Evolutionary conservation across 1,284 basidiomycete genomes (phyloP), one percentile per base, ranked within the genome.

Genomic region (Cystobasidium sp.): DNA sequence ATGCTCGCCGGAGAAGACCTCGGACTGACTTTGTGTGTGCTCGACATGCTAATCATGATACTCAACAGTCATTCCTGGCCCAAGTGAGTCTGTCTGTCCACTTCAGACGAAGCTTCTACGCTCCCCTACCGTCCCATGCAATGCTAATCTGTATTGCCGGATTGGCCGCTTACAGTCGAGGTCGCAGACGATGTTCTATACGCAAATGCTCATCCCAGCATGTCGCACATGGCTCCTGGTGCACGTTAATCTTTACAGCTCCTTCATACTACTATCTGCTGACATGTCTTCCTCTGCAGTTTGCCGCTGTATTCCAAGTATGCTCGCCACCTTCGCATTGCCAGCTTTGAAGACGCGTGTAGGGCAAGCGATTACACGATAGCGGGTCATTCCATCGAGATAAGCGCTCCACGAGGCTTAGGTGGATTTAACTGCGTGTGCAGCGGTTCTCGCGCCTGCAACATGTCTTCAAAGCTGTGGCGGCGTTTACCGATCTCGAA

Each of bases 151-250:
- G 52, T 43, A 46, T 68, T 44, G 41, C 22, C 52, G 24, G 43
- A 46, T 6, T 44, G n/a, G 37, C n/a, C 9, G 20, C n/a, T 39
- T 64, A 91, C 92, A 49, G 91, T 92, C 79, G 91, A 93, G 82
- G 86, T 92, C 76, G 82, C 89, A 55, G 90, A 94, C 82, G 70
- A 73, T 66, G 70, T 88, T 74, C 85, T 93, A 77, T 89, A 85
- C 80, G 91, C 92, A 76, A 93, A 93, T 85, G 92, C 92, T 0
- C 91, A 91, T 77, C 91, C 94, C 0, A 89, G 91, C 68, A 88
- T 94, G 85, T 91, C 90, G 59, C 97, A 99, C 83, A 90, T 95
- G 79, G 92, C 93, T 55, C 88, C 90, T 14, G 93, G 94, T 3
- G 39, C 4, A 62, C 41, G 8, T 62, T 41, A 12, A 24, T 46